Evolutionary conservation across 768 basidiomycete species (phyloP).

Genomic region (Hydnum rufescens): DNA sequence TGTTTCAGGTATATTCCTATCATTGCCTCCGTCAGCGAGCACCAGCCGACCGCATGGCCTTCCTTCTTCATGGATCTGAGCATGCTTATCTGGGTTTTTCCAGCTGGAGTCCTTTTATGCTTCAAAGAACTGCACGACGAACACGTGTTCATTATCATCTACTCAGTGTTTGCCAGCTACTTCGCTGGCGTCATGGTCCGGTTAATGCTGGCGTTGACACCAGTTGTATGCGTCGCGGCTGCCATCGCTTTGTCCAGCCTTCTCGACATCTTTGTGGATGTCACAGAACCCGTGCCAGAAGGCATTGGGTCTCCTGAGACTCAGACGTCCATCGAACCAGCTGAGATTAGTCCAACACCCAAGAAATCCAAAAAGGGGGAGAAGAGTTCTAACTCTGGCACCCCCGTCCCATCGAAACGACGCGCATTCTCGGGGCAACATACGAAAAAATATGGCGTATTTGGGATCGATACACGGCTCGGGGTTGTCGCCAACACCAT

Average conservation of each 20-base stretch:
- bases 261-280: slow-evolving; percentile 80
- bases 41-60: slow-evolving; percentile 99
- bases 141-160: slow-evolving; percentile 96
- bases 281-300: slow-evolving; percentile 36
- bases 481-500: slow-evolving; percentile 54
- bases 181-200: slow-evolving; percentile 99
- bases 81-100: slow-evolving; percentile 94
- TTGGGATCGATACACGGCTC: slow-evolving; percentile 67
- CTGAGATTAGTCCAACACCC: slow-evolving; percentile 17
- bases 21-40: slow-evolving; percentile 97
- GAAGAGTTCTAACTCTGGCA: slow-evolving; percentile 18
- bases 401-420: slow-evolving; percentile 9
- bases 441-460: slow-evolving; percentile 36
- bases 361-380: slow-evolving; percentile 46
- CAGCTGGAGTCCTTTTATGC: slow-evolving; percentile 83
- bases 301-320: slow-evolving; percentile 7
- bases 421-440: not conserved
- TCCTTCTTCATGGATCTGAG: slow-evolving; percentile 99
- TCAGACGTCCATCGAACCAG: slow-evolving; percentile 13
- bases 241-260: slow-evolving; percentile 81
- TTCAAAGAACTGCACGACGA: slow-evolving; percentile 92
- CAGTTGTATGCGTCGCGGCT: slow-evolving; percentile 84
- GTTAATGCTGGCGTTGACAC: slow-evolving; percentile 91
- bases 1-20: slow-evolving; percentile 69
- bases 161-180: slow-evolving; percentile 87